A percentile compares a stretch with the other conserved stretches of the same genome.
These are phyloP conservation scores for Pleurotus cornucopiae DNA, from an alignment of 768 basidiomycete species.

Conservation along the genomic window DNA sequence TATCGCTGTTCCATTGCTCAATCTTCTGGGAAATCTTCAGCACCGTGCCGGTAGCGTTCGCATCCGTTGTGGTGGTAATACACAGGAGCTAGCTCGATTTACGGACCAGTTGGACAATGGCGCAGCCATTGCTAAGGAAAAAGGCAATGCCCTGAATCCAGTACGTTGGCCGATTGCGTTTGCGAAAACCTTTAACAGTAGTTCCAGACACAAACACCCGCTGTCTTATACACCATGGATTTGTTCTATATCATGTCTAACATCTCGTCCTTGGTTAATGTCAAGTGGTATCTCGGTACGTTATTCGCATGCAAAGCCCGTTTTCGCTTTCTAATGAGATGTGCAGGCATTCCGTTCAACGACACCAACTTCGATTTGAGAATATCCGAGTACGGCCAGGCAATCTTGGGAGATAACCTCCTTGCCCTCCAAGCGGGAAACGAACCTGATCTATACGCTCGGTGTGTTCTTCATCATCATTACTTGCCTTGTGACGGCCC, in stretches of 20 bases:
- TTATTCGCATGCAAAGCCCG: not conserved
- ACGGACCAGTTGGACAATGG: slow-evolving; percentile 29
- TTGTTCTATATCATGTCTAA: slow-evolving; percentile 51
- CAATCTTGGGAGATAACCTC: slow-evolving; percentile 47
- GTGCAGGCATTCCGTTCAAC: slow-evolving; percentile 43
- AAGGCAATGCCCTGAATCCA: slow-evolving; percentile 20
- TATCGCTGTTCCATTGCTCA: slow-evolving; percentile 15
- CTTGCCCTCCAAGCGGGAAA: slow-evolving; percentile 54
- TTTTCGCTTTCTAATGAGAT: too few species aligned
- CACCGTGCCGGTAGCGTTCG: slow-evolving; percentile 46
- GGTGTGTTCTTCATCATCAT: slow-evolving; percentile 10
- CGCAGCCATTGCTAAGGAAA: slow-evolving; percentile 37
- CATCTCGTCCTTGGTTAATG: slow-evolving; percentile 39
- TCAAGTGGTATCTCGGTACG: slow-evolving; percentile 50
- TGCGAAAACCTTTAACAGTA: not conserved
- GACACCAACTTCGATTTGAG: slow-evolving; percentile 39
- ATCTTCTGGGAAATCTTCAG: slow-evolving; percentile 30
- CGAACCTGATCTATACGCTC: slow-evolving; percentile 57
- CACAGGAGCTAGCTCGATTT: slow-evolving; percentile 44
- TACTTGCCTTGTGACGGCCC: not conserved
- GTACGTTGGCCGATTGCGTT: slow-evolving; percentile 15
- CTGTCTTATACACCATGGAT: slow-evolving; percentile 48
- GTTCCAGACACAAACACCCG: slow-evolving; percentile 44
- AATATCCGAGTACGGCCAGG: slow-evolving; percentile 44
- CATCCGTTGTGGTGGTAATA: slow-evolving; percentile 55